These are phyloP conservation scores for Ascochyta koolunga DNA, from an alignment of 2,329 filamentous ascomycete genomes.

Conservation along the genomic window DNA sequence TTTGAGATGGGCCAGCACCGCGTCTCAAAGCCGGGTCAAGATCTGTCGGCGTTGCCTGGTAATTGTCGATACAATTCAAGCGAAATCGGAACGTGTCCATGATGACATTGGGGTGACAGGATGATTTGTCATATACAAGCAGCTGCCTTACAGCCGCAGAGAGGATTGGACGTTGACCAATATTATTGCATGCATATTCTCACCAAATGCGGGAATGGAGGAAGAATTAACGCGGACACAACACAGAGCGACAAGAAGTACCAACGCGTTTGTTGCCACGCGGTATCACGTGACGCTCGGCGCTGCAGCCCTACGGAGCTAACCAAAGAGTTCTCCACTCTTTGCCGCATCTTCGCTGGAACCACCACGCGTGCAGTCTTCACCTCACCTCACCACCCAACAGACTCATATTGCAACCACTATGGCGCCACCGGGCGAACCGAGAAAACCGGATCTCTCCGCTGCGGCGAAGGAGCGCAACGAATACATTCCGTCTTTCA, in stretches of 20 bases:
- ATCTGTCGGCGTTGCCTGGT: conserved; percentile 77
- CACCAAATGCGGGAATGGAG: background rate
- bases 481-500: conserved; percentile 97
- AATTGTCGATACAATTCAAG: conserved; percentile 95
- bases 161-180: background rate
- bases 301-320: conserved; percentile 40
- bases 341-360: conserved; percentile 13
- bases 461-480: conserved; percentile 82
- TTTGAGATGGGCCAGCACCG: conserved; percentile 61
- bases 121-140: background rate
- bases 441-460: conserved; percentile 59
- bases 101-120: conserved; percentile 21
- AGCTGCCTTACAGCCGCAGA: conserved; percentile 17
- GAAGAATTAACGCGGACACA: conserved; percentile 4
- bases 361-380: conserved; percentile 5
- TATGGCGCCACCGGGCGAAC: conserved; percentile 55
- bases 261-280: conserved; percentile 18
- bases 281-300: conserved; percentile 34
- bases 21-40: conserved; percentile 81
- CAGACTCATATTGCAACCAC: conserved; percentile 14
- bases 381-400: background rate
- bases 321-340: conserved; percentile 21
- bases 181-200: background rate
- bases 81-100: conserved; percentile 87
- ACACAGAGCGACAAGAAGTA: background rate